Evolutionary conservation across 78 protist genomes (phyloP).

Genomic region (Tieghemostelium lacteum): DNA sequence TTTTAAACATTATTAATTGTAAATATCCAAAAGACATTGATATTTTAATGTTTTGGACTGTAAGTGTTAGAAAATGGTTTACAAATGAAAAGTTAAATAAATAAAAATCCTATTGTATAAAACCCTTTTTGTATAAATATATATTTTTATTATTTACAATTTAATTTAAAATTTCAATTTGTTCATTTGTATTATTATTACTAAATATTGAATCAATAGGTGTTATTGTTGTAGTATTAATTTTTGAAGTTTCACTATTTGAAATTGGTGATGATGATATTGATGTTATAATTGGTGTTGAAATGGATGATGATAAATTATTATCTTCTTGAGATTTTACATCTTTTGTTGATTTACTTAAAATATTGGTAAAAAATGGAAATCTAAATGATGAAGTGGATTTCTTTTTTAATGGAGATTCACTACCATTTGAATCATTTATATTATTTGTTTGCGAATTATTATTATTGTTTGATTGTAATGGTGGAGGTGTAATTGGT

Average conservation of each 20-base stretch:
- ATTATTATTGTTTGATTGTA: no score
- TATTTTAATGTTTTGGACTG: slow-evolving; percentile 47
- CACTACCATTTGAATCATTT: background rate
- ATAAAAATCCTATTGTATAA: background rate
- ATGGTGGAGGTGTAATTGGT: slow-evolving; percentile 6
- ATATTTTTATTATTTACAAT: no score
- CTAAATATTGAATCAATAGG: background rate
- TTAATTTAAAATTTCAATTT: no score
- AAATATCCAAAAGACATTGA: slow-evolving; percentile 32
- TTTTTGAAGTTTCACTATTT: background rate
- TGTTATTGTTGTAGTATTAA: background rate
- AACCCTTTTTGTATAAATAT: no score
- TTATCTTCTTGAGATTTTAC: no score
- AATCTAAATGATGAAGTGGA: slow-evolving; percentile 10
- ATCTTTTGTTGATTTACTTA: background rate
- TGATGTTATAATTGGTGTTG: background rate
- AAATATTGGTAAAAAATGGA: slow-evolving; percentile 55
- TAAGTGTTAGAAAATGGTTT: background rate
- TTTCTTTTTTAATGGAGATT: slow-evolving; percentile 24
- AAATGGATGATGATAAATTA: background rate
- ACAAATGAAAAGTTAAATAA: no score
- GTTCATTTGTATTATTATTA: background rate
- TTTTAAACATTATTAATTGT: slow-evolving; percentile 56
- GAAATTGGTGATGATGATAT: background rate
- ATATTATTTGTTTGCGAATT: background rate